Evolutionary conservation across 2,329 filamentous ascomycete species (phyloP).

Genomic region (Talaromyces atroroseus): DNA sequence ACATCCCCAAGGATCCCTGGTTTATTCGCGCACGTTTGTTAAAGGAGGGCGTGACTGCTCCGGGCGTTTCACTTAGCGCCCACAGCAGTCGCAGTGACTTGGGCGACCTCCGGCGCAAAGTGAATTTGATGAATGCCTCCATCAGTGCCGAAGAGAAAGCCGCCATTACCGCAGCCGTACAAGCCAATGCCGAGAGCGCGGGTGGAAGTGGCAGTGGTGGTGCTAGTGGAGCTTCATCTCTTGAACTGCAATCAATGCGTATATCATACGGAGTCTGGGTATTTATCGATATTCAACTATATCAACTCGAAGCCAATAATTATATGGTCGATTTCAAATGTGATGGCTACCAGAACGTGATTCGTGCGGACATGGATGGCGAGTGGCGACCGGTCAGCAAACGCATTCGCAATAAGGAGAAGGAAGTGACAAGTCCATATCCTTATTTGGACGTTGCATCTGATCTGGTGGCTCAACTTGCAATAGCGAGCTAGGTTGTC

Average conservation of each 20-base stretch:
- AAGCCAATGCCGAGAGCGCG: constrained; percentile 28
- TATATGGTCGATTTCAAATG: constrained; percentile 99
- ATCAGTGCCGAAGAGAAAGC: constrained; percentile 30
- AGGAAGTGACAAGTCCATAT: constrained; percentile 91
- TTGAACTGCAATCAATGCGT: constrained; percentile 33
- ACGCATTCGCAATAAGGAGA: constrained; percentile 65
- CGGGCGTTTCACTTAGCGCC: constrained; percentile 36
- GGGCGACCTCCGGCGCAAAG: constrained; percentile 36
- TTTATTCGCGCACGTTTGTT: constrained; percentile 86
- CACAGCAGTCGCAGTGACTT: constrained; percentile 38
- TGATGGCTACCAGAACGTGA: constrained; percentile 89
- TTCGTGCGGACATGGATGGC: constrained; percentile 43
- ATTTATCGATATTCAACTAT: constrained; percentile 93
- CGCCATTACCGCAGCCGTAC: constrained; percentile 24
- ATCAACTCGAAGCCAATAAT: constrained; percentile 85
- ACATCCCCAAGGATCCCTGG: constrained; percentile 90
- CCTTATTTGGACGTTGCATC: constrained; percentile 93
- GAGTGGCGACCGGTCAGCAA: constrained; percentile 48
- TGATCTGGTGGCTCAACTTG: constrained; percentile 85
- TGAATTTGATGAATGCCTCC: constrained; percentile 29
- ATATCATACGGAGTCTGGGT: constrained; percentile 72
- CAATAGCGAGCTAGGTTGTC: constrained; percentile 52
- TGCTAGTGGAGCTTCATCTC: constrained; percentile 32
- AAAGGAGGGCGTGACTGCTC: constrained; percentile 66
- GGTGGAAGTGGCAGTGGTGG: constrained; percentile 23